Base-by-base conservation (phyloP, 345 rosid species). In the Boechera divaricarpa region DNA sequence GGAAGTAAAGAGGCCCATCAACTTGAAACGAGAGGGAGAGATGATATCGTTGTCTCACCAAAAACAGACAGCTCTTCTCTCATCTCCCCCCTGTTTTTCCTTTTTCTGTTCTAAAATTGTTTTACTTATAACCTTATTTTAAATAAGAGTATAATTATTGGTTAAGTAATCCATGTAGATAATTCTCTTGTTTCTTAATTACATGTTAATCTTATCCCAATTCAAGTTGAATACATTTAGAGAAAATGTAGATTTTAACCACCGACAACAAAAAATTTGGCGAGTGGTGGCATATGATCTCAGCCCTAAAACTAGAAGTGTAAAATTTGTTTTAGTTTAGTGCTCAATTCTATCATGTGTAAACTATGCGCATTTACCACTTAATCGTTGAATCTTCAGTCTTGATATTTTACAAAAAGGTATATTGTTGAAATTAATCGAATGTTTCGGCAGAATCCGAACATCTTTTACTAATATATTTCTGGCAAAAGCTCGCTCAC, bases 1-100 rank as follows among this genome's bases (percentile, higher is more conserved):
- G 74, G 41, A 67, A 70, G 58, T 64, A 70, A 79, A 61, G 82
- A 73, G 78, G 75, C 75, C 82, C 75, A 61, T 67, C 21, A 67
- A 68, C 75, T 62, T 68, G 78, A 39, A 73, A 68, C 42, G 71
- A 62, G 78, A 62, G 70, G 75, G 31, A 67, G 70, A 67, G 65
- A 67, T 67, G 54, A 58, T 45, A 60, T 67, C 60, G 35, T 42
- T 79, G 82, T 73, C 82, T 67, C 74, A 67, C 74, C 65, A 52
- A 79, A 79, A 59, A 60, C 65, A 61, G 78, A 72, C 82, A 79
- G 65, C 63, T 48, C 71, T 64, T 59, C 72, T 48, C 65, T 71
- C 72, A 2, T 38, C 10, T 39, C 60, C 28, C 2, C 68, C 41
- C 29, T 41, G 10, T 15, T 18, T 65, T 39, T 39, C 4, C 10